These are phyloP conservation scores for Zalaria obscura DNA, from an alignment of 2,329 filamentous ascomycete genomes.

Conservation along the genomic window DNA sequence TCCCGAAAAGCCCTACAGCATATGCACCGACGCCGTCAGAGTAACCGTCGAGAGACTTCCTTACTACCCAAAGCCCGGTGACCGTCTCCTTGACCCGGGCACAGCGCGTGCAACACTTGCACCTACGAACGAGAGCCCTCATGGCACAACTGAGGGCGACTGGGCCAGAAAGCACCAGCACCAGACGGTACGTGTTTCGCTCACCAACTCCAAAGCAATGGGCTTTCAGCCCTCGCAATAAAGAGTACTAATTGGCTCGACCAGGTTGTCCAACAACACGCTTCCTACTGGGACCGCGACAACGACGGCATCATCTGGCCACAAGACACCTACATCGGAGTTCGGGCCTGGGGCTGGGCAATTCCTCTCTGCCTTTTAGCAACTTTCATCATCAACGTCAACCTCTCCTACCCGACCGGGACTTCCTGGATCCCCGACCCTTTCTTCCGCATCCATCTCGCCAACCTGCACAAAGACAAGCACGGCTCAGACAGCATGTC, in stretches of 20 bases:
- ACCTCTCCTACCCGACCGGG: conserved; percentile 35
- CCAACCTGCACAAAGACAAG: conserved; percentile 27
- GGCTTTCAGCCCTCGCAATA: conserved; percentile 1
- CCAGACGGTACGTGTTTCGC: conserved; percentile 15
- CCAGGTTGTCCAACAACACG: conserved; percentile 38
- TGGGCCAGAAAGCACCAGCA: conserved; percentile 25
- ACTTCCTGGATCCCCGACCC: conserved; percentile 29
- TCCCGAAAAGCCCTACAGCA: conserved; percentile 7
- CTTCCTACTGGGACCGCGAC: conserved; percentile 38
- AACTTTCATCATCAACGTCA: conserved; percentile 33
- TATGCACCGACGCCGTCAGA: conserved; percentile 8
- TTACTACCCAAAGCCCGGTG: conserved; percentile 10
- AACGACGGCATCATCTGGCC: conserved; percentile 40
- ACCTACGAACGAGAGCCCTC: conserved; percentile 22
- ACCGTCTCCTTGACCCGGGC: conserved; percentile 16
- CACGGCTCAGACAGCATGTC: conserved; percentile 28
- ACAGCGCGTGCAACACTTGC: conserved; percentile 28
- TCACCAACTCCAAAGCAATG: neutral
- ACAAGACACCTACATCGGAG: conserved; percentile 34
- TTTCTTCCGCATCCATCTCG: conserved; percentile 26
- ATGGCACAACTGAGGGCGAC: conserved; percentile 26
- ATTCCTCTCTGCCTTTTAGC: conserved; percentile 28
- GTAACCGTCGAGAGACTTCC: conserved; percentile 11
- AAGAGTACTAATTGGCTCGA: conserved; percentile 1
- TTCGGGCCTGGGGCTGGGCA: conserved; percentile 31